Percentiles rank a stretch among this genome's conserved stretches.
Conservation (phyloP, 495 filamentous ascomycete species). For the Lophium mytilinum region DNA sequence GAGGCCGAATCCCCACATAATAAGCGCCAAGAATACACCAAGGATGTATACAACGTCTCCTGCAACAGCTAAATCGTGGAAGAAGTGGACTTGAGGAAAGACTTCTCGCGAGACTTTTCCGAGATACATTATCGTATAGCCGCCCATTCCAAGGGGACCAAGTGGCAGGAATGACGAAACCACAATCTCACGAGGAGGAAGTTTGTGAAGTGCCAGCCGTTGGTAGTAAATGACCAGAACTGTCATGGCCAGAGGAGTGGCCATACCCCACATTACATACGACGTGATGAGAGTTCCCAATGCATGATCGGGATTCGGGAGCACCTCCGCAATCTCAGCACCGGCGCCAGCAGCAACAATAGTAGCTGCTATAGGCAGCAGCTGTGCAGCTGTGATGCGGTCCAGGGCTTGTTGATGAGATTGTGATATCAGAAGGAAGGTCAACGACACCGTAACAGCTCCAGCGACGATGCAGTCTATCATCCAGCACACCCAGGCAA, state of each 20-base stretch:
- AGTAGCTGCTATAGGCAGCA: slow-evolving; percentile 53
- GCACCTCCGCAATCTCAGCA: slow-evolving; percentile 44
- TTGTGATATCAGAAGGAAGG: slow-evolving; percentile 42
- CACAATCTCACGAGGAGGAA: slow-evolving; percentile 53
- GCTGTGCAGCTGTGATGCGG: slow-evolving; percentile 51
- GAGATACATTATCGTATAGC: slow-evolving; percentile 52
- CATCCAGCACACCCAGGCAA: slow-evolving; percentile 50
- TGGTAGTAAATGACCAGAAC: slow-evolving; percentile 56
- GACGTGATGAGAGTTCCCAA: slow-evolving; percentile 48
- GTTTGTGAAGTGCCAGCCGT: slow-evolving; percentile 50
- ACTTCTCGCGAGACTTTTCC: slow-evolving; percentile 43
- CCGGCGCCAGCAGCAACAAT: slow-evolving; percentile 54
- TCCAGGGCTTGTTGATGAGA: slow-evolving; percentile 38
- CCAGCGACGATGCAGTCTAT: slow-evolving; percentile 48
- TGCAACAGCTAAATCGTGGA: slow-evolving; percentile 33
- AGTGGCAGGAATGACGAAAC: slow-evolving; percentile 57
- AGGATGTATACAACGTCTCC: slow-evolving; percentile 48
- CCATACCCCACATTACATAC: slow-evolving; percentile 56
- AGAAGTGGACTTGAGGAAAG: slow-evolving; percentile 45
- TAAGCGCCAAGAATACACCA: slow-evolving; percentile 46
- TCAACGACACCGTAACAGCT: slow-evolving; percentile 43
- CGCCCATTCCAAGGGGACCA: slow-evolving; percentile 53
- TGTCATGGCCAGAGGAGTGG: slow-evolving; percentile 47
- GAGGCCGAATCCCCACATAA: slow-evolving; percentile 55
- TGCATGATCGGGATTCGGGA: slow-evolving; percentile 47